Evolutionary conservation across 2,329 filamentous ascomycete genomes (phyloP).

Genomic region (Orbilia blumenaviensis): DNA sequence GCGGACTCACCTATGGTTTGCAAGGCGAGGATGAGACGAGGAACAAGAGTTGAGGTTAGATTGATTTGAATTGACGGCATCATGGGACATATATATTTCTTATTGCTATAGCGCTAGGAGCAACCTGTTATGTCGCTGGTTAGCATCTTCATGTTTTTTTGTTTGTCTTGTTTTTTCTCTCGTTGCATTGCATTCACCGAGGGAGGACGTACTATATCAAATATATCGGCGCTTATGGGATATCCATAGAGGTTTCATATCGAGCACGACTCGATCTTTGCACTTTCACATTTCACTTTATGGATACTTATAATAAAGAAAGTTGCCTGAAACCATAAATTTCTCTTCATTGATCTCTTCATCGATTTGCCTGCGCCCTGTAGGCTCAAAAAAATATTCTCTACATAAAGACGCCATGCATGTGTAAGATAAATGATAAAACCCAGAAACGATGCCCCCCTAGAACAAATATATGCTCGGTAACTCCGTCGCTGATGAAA

Average conservation of each 20-base stretch:
- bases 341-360: neutral
- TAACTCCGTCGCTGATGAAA: neutral
- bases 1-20: slow-evolving; percentile 20
- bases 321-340: neutral
- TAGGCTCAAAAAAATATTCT: neutral
- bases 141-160: too few relatives aligned
- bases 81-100: neutral
- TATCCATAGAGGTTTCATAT: too few relatives aligned
- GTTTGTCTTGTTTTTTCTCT: too few relatives aligned
- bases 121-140: too few relatives aligned
- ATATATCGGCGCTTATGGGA: too few relatives aligned
- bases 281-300: neutral
- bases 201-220: too few relatives aligned
- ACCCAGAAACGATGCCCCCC: neutral
- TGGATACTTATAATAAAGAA: neutral
- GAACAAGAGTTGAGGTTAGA: slow-evolving; percentile 12
- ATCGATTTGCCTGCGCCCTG: neutral
- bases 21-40: slow-evolving; percentile 11
- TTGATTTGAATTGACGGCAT: slow-evolving; percentile 12
- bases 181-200: too few relatives aligned
- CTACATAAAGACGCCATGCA: neutral
- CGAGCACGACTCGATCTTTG: too few relatives aligned
- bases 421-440: neutral
- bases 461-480: slow-evolving; percentile 13
- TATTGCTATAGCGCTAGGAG: too few relatives aligned